Percentiles rank a stretch among this genome's conserved stretches.
phyloP scores from a whole-genome alignment of 2,329 filamentous ascomycete genomes.

The Aspergillus pseudotamarii region DNA sequence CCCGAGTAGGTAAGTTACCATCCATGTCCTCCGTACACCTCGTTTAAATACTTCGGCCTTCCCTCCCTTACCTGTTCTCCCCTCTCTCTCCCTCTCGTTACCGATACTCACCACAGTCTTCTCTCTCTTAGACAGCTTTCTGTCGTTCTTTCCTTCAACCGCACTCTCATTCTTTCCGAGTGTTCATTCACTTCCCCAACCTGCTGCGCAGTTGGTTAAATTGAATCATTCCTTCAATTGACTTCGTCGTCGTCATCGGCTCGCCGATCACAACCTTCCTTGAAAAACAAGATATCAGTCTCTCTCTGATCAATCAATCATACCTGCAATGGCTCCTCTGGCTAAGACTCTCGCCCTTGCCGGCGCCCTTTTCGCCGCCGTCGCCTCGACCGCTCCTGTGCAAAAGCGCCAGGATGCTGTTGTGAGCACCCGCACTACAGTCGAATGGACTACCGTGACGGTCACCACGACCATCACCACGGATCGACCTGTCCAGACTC shows the following conservation, averaged over 20 bases:
- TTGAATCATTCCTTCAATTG: conserved; percentile 8
- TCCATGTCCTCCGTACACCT: not conserved
- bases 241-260: not conserved
- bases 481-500: conserved; percentile 26
- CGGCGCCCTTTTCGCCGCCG: conserved; percentile 37
- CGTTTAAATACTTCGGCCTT: conserved; percentile 3
- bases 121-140: conserved; percentile 18
- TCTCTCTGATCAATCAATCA: conserved; percentile 13
- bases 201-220: conserved; percentile 25
- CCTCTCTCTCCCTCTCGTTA: conserved; percentile 12
- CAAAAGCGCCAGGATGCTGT: conserved; percentile 43
- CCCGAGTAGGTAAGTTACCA: too few relatives aligned
- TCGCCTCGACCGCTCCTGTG: conserved; percentile 35
- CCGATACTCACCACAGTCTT: conserved; percentile 4
- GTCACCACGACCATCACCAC: conserved; percentile 53
- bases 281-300: not conserved
- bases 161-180: conserved; percentile 12
- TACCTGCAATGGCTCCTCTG: conserved; percentile 38
- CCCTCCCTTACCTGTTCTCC: conserved; percentile 2
- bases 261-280: not conserved
- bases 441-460: conserved; percentile 53
- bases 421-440: conserved; percentile 53
- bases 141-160: conserved; percentile 21
- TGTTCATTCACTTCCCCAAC: conserved; percentile 5
- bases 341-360: conserved; percentile 40